Base-by-base conservation (phyloP, 2,329 filamentous ascomycete species). In the Trichoderma oligosporum region DNA sequence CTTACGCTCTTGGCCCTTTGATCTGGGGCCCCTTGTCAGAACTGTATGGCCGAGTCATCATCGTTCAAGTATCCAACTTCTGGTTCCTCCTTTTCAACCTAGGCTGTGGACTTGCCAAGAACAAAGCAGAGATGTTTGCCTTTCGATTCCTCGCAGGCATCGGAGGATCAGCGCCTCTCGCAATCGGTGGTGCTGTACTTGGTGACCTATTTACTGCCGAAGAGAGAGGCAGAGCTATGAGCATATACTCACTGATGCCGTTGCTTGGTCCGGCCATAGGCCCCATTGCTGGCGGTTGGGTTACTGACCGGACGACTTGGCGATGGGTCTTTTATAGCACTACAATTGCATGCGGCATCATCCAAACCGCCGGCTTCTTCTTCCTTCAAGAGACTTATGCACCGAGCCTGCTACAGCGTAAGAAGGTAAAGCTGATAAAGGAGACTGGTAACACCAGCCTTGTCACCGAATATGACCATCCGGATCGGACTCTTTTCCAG, bases 281-380 rank as follows among this genome's bases (percentile, higher is more conserved):
- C 0, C 76, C 77, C 1, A 73, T 79, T 60, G 72, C 74, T 4
- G 76, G 73, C 9, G 72, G 74, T 2, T 73, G 71, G 27, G 62
- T 78, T 7, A 70, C 72, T 6, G 65, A 67, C 56, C 75, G 82
- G 5, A 77, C 81, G 7, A 83, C 79, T 1, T 91, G 88, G 88
- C 79, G 86, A 36, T 91, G 87, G 87, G 81, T 83, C 7, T 91
- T 90, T 72, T 88, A 81, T 71, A 76, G 82, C 0, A 87, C 84
- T 0, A 82, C 83, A 1, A 85, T 89, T 57, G 71, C 73, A 8
- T 82, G 84, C 57, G 85, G 76, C 1, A 58, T 82, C 11, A 80
- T 90, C 49, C 85, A 88, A 66, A 59, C 79, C 9, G 71, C 79
- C 7, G 86, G 72, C 1, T 25, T 86, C 4, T 68, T 88, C 47